Base-by-base conservation (phyloP, 2,329 filamentous ascomycete species). In the Xylaria arbuscula region DNA sequence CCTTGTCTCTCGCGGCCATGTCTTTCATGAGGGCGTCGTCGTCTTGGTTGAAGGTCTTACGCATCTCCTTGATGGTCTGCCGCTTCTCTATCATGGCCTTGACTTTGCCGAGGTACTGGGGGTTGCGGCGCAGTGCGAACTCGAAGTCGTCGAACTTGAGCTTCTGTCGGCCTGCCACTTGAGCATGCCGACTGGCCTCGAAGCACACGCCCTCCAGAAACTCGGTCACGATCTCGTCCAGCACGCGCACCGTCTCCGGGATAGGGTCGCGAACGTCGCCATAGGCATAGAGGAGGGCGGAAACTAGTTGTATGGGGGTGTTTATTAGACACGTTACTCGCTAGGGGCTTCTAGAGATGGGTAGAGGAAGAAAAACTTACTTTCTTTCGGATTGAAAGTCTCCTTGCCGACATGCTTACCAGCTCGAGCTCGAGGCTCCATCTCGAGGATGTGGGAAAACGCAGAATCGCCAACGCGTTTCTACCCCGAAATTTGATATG, bases 91-190 rank as follows among this genome's bases (percentile, higher is more conserved):
- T 87, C 77, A 97, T 89, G 82, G 97, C 94, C 78, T 93, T 90
- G 63, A 98, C 94, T 76, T 95, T 90, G 57, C 96, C 96, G 51
- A 98, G 85, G 78, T 97, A 97, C 67, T 88, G 85, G 9, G 92
- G 90, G 76, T 98, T 97, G 72, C 92, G 89, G 38, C 96, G 89
- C 74, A 98, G 88, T 47, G 94, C 93, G 81, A 97, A 99, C 77
- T 97, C 94, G 83, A 99, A 97, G 81, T 99, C 96, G 77, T 98
- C 95, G 76, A 97, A 93, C 80, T 99, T 99, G 82, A 99, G 94
- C 83, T 99, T 99, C 76, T 97, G 93, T 1, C 96, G 92, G 0
- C 94, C 92, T 2, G 92, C 90, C 80, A 97, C 93, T 79, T 93
- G 90, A 0, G 96, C 96, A 62, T 91, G 90, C 53, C 93, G 89